Conservation (phyloP, 2,329 filamentous ascomycete genomes). For the Diplodia corticola region DNA sequence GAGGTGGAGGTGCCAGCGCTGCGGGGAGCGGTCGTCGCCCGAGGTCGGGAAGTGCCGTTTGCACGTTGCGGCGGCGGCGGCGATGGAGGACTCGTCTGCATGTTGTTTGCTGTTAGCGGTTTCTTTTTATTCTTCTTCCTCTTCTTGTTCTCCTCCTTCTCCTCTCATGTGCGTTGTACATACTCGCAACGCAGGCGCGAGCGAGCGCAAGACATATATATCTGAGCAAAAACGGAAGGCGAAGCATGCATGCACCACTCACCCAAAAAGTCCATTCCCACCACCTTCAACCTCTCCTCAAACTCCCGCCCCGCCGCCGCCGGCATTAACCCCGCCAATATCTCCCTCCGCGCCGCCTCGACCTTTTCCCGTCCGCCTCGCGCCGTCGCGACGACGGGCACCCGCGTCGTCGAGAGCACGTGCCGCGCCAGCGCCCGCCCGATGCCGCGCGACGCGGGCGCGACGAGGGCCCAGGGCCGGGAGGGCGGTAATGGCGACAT, state of each 20-base stretch:
- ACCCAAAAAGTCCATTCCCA: slow-evolving; percentile 61
- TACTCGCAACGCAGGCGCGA: too few relatives aligned
- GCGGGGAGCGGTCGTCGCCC: neutral
- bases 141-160: neutral
- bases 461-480: slow-evolving; percentile 51
- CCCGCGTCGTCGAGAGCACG: slow-evolving; percentile 57
- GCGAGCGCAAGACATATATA: too few relatives aligned
- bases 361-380: slow-evolving; percentile 51
- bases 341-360: slow-evolving; percentile 48
- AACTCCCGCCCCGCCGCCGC: slow-evolving; percentile 44
- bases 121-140: neutral
- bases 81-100: slow-evolving; percentile 63
- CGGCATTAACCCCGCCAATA: slow-evolving; percentile 51
- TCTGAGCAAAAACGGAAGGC: neutral
- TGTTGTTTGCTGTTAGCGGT: neutral
- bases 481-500: neutral
- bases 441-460: slow-evolving; percentile 64
- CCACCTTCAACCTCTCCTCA: slow-evolving; percentile 51
- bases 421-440: slow-evolving; percentile 62
- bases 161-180: too few relatives aligned
- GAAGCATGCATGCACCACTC: slow-evolving; percentile 22
- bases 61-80: slow-evolving; percentile 56
- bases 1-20: slow-evolving; percentile 55
- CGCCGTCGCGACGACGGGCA: slow-evolving; percentile 62
- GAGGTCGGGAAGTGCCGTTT: slow-evolving; percentile 55